A percentile compares a stretch with the other conserved stretches of the same genome.
phyloP scores from a whole-genome alignment of 2,329 filamentous ascomycete genomes.

The Tricladium varicosporioides region DNA sequence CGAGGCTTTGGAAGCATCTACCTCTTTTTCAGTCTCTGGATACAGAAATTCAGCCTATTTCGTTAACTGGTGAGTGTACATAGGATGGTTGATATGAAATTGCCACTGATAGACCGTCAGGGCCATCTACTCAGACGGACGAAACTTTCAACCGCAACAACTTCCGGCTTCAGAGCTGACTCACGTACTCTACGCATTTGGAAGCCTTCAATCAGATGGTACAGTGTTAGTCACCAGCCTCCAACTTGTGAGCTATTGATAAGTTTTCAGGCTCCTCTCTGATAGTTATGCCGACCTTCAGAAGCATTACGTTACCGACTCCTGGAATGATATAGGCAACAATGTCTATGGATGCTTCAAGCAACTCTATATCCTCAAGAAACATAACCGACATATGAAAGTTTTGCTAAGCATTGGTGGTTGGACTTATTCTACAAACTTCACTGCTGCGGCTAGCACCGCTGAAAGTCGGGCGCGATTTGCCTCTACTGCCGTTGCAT shows the following conservation, averaged over 20 bases:
- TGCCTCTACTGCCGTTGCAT: constrained; percentile 63
- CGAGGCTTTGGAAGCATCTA: too few species aligned
- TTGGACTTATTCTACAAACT: constrained; percentile 80
- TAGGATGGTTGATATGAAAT: too few species aligned
- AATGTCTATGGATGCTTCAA: constrained; percentile 82
- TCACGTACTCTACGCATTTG: constrained; percentile 79
- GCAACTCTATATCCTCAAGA: constrained; percentile 76
- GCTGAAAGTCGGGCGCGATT: constrained; percentile 63
- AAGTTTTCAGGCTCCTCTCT: constrained; percentile 50
- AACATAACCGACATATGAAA: constrained; percentile 76
- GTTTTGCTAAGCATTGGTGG: constrained; percentile 79
- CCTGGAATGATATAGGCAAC: constrained; percentile 63
- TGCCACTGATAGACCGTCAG: constrained; percentile 30
- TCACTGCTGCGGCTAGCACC: constrained; percentile 65
- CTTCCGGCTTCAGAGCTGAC: constrained; percentile 69
- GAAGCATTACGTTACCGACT: constrained; percentile 74
- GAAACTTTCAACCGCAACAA: constrained; percentile 69
- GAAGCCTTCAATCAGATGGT: constrained; percentile 69
- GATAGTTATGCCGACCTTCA: constrained; percentile 70
- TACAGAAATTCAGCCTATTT: constrained; percentile 17
- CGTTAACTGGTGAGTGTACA: constrained; percentile 13
- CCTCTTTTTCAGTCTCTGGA: neutral
- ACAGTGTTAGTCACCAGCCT: constrained; percentile 55
- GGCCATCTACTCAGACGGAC: constrained; percentile 64
- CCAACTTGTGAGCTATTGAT: constrained; percentile 50